These are phyloP conservation scores for Erigeron canadensis DNA, from an alignment of 129 eudicot species.

Conservation along the genomic window DNA sequence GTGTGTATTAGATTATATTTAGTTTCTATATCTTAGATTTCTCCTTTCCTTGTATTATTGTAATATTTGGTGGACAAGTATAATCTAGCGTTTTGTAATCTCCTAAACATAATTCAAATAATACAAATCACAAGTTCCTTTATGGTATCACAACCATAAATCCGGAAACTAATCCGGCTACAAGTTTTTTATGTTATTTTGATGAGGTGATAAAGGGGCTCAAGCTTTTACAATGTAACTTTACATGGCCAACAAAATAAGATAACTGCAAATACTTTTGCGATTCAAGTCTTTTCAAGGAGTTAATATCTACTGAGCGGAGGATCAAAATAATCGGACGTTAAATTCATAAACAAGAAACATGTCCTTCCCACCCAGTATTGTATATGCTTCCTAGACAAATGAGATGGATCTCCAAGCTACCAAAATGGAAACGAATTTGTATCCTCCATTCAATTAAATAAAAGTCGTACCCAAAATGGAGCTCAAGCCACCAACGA, in stretches of 20 bases:
- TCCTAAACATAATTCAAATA: too few relatives aligned
- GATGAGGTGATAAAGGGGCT: too few relatives aligned
- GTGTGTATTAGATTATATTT: too few relatives aligned
- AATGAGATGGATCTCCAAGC: conserved; percentile 89
- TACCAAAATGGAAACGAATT: conserved; percentile 33
- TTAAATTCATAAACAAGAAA: conserved; percentile 26
- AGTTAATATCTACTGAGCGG: conserved; percentile 15
- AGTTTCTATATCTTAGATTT: too few relatives aligned
- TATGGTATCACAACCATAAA: too few relatives aligned
- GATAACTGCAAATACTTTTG: not conserved
- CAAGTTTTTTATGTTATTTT: too few relatives aligned
- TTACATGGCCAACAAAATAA: conserved; percentile 14
- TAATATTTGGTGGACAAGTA: too few relatives aligned
- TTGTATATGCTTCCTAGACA: conserved; percentile 75
- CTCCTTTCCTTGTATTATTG: too few relatives aligned
- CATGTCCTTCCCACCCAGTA: not conserved
- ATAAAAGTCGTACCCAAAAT: conserved; percentile 41
- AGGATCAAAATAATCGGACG: conserved; percentile 10
- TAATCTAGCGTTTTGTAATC: too few relatives aligned
- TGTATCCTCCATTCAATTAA: not conserved
- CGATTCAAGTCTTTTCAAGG: not conserved
- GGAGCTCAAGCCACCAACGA: conserved; percentile 88
- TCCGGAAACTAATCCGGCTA: too few relatives aligned
- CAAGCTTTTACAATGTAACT: too few relatives aligned
- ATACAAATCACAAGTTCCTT: too few relatives aligned